Base-by-base conservation (phyloP, 1,139 yeast genomes). In the Taphrina sp. region DNA sequence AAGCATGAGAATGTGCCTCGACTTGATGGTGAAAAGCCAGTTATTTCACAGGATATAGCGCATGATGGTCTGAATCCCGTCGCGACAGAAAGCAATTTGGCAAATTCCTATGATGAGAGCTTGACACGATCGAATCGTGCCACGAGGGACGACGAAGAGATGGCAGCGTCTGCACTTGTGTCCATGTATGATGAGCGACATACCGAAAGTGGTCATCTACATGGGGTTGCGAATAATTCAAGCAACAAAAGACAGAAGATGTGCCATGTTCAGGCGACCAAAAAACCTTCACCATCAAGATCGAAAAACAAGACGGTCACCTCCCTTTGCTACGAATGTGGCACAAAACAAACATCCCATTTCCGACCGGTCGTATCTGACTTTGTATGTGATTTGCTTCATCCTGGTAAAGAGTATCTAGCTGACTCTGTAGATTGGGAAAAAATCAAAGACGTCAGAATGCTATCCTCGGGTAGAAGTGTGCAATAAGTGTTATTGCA, bases 281-380 rank as follows among this genome's bases (percentile, higher is more conserved):
- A 8, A n/a, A 41, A 41, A 29, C 22, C 20, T 4, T 7, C 35
- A 1, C 2, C 37, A 5, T 34, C 34, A n/a, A 49, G 34, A 26
- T 24, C 45, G 28, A 49, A 39, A 34, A 41, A 41, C 38, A 49
- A 49, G 46, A 49, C 44, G 7, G 24, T 49, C 16, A 42, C 44
- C 8, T 33, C 54, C 2, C 17, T 31, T 22, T 49, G 54, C 33
- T 49, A 31, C 23, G 54, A 49, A 23, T 49, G 54, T 17, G 37
- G 43, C 24, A 42, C 36, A 19, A 46, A 31, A 16, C 54, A 49
- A 46, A 49, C 54, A 14, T 49, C 54, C 8, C 44, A 49, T 24
- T 49, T 49, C 39, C 14, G 54, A n/a, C 54, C 54, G 17, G 44
- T 49, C 24, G 54, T 49, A 26, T 49, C 54, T 20, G 54, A 49